A percentile compares a stretch with the other conserved stretches of the same genome.
Conservation (phyloP, 2,329 filamentous ascomycete genomes). For the Fusarium paranaense region DNA sequence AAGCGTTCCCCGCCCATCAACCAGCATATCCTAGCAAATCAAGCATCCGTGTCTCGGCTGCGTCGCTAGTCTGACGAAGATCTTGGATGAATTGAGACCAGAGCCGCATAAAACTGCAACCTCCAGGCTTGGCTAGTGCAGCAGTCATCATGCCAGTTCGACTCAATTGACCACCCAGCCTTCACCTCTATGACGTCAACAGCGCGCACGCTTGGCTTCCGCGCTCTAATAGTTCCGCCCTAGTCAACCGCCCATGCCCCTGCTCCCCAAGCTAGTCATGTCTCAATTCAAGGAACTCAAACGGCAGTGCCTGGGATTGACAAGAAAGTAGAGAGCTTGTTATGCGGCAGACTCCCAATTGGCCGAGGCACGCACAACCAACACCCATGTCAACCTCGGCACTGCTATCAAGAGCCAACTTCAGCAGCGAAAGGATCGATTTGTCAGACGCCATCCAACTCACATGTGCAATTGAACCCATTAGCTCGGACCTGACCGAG, state of each 20-base stretch:
- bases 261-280: slow-evolving; percentile 16
- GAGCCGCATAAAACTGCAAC: background rate
- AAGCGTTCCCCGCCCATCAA: slow-evolving; percentile 20
- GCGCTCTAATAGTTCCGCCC: background rate
- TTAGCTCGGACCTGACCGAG: background rate
- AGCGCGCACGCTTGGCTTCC: background rate
- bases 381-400: background rate
- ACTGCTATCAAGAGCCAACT: background rate
- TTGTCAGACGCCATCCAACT: background rate
- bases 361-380: background rate
- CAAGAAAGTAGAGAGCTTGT: background rate
- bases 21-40: background rate
- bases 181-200: background rate
- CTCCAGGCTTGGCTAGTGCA: background rate
- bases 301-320: slow-evolving; percentile 30
- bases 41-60: slow-evolving; percentile 18
- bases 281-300: slow-evolving; percentile 26
- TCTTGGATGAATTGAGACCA: background rate
- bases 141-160: background rate
- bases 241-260: background rate
- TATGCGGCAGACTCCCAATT: background rate
- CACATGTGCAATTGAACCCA: background rate
- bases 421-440: background rate
- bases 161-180: background rate
- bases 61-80: slow-evolving; percentile 5